Evolutionary conservation across 176 grass and related monocot species (phyloP).

Genomic region (Carex cristatella): DNA sequence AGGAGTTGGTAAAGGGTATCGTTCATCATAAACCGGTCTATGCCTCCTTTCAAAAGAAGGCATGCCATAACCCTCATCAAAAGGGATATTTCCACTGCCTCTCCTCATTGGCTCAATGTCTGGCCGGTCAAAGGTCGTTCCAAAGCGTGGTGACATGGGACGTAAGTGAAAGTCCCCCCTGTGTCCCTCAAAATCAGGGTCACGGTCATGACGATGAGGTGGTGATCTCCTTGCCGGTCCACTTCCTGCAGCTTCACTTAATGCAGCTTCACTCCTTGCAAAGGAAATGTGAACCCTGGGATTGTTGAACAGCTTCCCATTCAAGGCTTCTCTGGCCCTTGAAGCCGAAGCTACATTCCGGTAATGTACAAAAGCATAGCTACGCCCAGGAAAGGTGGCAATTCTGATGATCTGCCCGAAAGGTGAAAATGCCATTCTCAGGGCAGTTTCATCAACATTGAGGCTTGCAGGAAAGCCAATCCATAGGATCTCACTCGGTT

Average conservation of each 20-base stretch:
- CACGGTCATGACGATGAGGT: not conserved
- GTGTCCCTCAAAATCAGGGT: slow-evolving; percentile 12
- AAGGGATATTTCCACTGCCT: not conserved
- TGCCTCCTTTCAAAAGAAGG: slow-evolving; percentile 1
- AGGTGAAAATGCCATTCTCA: slow-evolving; percentile 67
- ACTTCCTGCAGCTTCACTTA: slow-evolving; percentile 36
- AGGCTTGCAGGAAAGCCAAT: slow-evolving; percentile 72
- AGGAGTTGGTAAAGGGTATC: not conserved
- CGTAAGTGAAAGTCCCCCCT: not conserved
- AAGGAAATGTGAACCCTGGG: slow-evolving; percentile 88
- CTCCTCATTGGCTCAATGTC: not conserved
- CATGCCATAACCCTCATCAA: not conserved
- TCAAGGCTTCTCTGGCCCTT: slow-evolving; percentile 91
- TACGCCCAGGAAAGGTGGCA: slow-evolving; percentile 77
- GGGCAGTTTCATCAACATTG: slow-evolving; percentile 54
- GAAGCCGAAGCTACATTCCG: slow-evolving; percentile 60
- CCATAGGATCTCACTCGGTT: slow-evolving; percentile 94
- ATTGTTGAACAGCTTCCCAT: slow-evolving; percentile 92
- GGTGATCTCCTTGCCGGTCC: slow-evolving; percentile 13
- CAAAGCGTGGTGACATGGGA: not conserved
- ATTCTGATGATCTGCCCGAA: slow-evolving; percentile 79
- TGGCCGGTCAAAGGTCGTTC: not conserved
- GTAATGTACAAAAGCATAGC: slow-evolving; percentile 82
- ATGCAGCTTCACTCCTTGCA: slow-evolving; percentile 55
- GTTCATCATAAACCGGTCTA: slow-evolving; percentile 1